Evolutionary conservation across 805 yeast species (phyloP), one percentile per base, ranked within the genome.

Genomic region (Candida nemodendra): DNA sequence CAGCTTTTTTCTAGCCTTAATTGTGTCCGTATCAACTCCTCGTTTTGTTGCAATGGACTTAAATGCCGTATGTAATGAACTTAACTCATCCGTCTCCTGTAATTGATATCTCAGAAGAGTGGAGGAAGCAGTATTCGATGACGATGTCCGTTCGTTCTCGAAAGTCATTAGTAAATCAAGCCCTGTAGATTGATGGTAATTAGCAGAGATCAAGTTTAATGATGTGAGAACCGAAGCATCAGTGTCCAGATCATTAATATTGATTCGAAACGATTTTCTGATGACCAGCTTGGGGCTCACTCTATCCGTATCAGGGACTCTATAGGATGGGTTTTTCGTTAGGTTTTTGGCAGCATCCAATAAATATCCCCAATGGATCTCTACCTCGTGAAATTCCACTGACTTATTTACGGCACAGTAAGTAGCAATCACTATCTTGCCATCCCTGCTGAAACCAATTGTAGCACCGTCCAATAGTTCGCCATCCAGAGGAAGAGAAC

Each of bases 361-460:
- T 21, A 77, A 55, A 40, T 62, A 72, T 1, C 80, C 81, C 86
- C 86, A 81, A 42, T 78, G 71, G 9, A 80, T 61, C 0, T 48
- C 33, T 4, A 79, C 52, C 17, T 57, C 50, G 50, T 66, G 79
- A 2, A 76, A 59, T 30, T 61, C 57, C 16, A 81, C 54, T 12
- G 53, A 53, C 11, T 61, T 48, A 1, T 70, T 58, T 1, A 54
- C 33, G 1, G 63, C 48, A 42, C 68, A 71, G 45, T 64, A 70
- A 2, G 68, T 68, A 0, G 68, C 67, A 3, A 79, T 53, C 3
- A 74, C 52, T 9, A 78, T 56, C 11, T 53, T 57, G 6, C 76
- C 78, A 32, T 72, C 74, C 36, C 70, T 61, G 6, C 65, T 53
- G 47, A 74, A 78, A 1, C 82, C 85, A 42, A 81, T 68, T 9